phyloP scores from a whole-genome alignment of 768 basidiomycete genomes.

The Lactarius pseudohatsudake region DNA sequence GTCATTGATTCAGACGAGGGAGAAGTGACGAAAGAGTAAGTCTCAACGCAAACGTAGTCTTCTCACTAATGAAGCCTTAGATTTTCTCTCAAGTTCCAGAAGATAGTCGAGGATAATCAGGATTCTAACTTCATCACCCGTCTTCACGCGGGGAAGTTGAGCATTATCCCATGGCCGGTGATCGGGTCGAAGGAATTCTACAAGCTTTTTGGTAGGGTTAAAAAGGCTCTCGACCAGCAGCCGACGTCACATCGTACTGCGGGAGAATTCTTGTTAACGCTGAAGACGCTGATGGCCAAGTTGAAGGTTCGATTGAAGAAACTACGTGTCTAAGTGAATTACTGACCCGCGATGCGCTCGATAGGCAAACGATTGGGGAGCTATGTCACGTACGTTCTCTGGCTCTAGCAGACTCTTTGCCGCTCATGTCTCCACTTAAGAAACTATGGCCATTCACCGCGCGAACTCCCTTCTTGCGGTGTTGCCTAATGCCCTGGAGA shows the following conservation, averaged over 20 bases:
- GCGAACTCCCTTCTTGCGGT: slow-evolving; percentile 38
- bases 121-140: slow-evolving; percentile 62
- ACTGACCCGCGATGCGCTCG: background rate
- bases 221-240: slow-evolving; percentile 50
- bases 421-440: slow-evolving; percentile 31
- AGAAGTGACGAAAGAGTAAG: slow-evolving; percentile 60
- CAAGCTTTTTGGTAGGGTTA: slow-evolving; percentile 48
- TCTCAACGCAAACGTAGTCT: background rate
- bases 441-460: slow-evolving; percentile 51
- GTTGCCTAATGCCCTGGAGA: slow-evolving; percentile 48
- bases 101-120: slow-evolving; percentile 62
- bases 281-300: slow-evolving; percentile 69
- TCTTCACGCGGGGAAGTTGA: slow-evolving; percentile 54
- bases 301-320: slow-evolving; percentile 46
- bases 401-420: background rate
- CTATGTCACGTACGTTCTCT: slow-evolving; percentile 52
- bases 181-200: slow-evolving; percentile 65
- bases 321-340: background rate
- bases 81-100: slow-evolving; percentile 57
- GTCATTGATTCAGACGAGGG: slow-evolving; percentile 61
- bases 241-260: slow-evolving; percentile 50
- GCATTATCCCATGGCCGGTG: slow-evolving; percentile 66
- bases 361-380: slow-evolving; percentile 65
- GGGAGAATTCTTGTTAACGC: slow-evolving; percentile 52
- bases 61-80: slow-evolving; percentile 34